A percentile compares a stretch with the other conserved stretches of the same genome.
phyloP scores from a whole-genome alignment of 805 yeast species.

The Blastobotrys mokoenaii region DNA sequence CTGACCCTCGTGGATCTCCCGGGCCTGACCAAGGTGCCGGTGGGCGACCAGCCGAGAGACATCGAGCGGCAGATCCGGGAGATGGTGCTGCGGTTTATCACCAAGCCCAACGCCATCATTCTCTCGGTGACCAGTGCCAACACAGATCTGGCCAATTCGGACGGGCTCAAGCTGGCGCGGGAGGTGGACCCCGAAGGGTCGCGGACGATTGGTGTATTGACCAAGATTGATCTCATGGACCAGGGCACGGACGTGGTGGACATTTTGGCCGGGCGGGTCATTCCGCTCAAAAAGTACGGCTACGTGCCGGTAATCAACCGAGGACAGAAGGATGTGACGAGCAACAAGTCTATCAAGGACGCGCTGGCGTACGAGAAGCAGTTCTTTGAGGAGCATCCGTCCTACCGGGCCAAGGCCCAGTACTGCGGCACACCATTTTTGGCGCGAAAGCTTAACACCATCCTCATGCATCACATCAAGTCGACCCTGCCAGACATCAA shows the following conservation, averaged over 20 bases:
- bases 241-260: conserved; percentile 96
- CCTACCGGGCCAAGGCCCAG: conserved; percentile 87
- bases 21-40: conserved; percentile 96
- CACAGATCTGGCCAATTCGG: conserved; percentile 94
- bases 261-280: conserved; percentile 89
- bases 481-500: conserved; percentile 88
- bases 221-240: conserved; percentile 96
- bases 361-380: conserved; percentile 75
- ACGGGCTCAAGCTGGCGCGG: conserved; percentile 90
- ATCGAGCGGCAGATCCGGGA: conserved; percentile 91
- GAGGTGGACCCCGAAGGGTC: conserved; percentile 97
- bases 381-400: conserved; percentile 82
- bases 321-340: conserved; percentile 94
- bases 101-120: conserved; percentile 91
- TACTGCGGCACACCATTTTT: conserved; percentile 98
- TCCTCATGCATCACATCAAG: conserved; percentile 83
- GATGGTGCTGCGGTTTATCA: conserved; percentile 84
- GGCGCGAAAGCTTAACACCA: conserved; percentile 83
- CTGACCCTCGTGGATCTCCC: conserved; percentile 94
- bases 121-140: conserved; percentile 94
- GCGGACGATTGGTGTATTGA: conserved; percentile 93
- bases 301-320: conserved; percentile 95
- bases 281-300: conserved; percentile 87
- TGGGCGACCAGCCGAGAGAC: conserved; percentile 97
- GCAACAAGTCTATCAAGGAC: conserved; percentile 74